Evolutionary conservation across 179 eudicot genomes (phyloP), one percentile per base, ranked within the genome.

Genomic region (Heliamphora pulchella): DNA sequence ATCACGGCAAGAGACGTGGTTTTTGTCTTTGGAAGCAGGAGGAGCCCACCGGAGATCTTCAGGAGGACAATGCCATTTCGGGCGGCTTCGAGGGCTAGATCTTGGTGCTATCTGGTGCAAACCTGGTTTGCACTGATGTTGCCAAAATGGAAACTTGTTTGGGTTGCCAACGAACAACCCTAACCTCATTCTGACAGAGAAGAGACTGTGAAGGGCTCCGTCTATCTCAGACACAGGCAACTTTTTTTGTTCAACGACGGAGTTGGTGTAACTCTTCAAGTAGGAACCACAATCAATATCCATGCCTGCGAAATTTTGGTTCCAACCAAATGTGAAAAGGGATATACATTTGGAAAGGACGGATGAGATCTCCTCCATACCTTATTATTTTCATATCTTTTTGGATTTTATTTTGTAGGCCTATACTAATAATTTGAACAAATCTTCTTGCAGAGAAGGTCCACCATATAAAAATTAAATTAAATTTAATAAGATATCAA

Each of bases 161-260:
- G 97, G 96, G 79, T 87, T 80, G 65, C 99, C 99, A 31, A 86
- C 86, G 84, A 96, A 92, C 53, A 93, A 81, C 44, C 99, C 99
- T 14, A 96, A 77, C 76, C 99, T 85, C 89, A 96, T 92, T 81
- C 99, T 80, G 55, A 96, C 85, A 0, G 91, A 79, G 82, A 96
- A 96, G 62, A 96, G 89, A 85, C 94, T 94, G 46, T 74, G 80
- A 4, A 96, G 97, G 53, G 99, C 99, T 82, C 97, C 92, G 87
- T 96, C 91, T 17, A 96, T 76, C 5, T 92, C 86, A 31, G 89
- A 78, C 79, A 86, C 86, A 0, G 87, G 63, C 4, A 91, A 75
- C 77, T 91, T 92, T 44, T 84, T 85, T 81, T 91, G 65, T 11
- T 72, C 66, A 31, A 95, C 85, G n/a, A 97, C 98, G 71, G 98